phyloP scores from a whole-genome alignment of 441 rosid genomes.

The Eutrema salsugineum region DNA sequence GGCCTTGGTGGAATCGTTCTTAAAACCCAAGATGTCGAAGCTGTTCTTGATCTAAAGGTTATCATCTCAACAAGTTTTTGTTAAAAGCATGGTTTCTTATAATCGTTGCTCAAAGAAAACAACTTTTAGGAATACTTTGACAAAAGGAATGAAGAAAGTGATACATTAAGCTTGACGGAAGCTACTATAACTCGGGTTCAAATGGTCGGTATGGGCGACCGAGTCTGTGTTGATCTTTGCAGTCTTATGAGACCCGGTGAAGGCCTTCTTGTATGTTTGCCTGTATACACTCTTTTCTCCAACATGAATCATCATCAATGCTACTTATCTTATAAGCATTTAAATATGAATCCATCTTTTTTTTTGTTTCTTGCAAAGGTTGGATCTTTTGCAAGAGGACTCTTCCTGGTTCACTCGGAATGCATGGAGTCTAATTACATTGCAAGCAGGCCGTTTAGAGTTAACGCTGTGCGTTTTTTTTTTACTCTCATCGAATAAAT shows the following conservation, averaged over 20 bases:
- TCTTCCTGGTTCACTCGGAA: conserved; percentile 88
- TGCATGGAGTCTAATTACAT: conserved; percentile 86
- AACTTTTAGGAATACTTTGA: conserved; percentile 73
- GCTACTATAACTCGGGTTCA: conserved; percentile 60
- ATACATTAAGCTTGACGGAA: conserved; percentile 50
- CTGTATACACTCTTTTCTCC: conserved; percentile 20
- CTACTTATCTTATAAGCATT: not conserved
- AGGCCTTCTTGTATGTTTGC: conserved; percentile 73
- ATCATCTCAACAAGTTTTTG: not conserved
- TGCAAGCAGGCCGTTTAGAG: conserved; percentile 90
- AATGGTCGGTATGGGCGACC: conserved; percentile 83
- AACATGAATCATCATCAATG: not conserved
- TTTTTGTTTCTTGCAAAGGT: conserved; percentile 37
- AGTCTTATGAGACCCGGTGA: conserved; percentile 93
- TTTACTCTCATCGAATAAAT: not conserved
- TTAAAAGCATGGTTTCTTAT: not conserved
- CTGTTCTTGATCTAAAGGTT: conserved; percentile 75
- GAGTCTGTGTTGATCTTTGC: conserved; percentile 94
- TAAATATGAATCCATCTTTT: not conserved
- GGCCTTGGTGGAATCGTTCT: conserved; percentile 80
- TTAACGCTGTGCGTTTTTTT: conserved; percentile 70
- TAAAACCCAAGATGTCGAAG: conserved; percentile 53
- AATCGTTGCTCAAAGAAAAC: not conserved
- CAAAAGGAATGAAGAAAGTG: conserved; percentile 60
- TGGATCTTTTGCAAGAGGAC: conserved; percentile 93